Percentiles rank a stretch among this genome's conserved stretches.
phyloP scores from a whole-genome alignment of 2,329 filamentous ascomycete species.

The Phialophora verrucosa region DNA sequence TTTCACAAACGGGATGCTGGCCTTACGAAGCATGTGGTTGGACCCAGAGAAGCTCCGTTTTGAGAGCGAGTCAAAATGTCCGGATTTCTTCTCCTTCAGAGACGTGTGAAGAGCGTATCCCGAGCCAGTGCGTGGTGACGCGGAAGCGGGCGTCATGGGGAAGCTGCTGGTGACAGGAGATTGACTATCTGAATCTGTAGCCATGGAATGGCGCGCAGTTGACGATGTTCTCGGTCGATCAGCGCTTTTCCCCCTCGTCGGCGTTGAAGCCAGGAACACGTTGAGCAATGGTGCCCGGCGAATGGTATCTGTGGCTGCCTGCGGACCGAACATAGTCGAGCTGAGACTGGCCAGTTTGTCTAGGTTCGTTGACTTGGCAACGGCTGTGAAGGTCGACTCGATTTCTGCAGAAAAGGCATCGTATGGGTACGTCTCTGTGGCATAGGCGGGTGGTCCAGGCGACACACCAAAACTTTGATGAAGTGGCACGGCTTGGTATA shows the following conservation, averaged over 20 bases:
- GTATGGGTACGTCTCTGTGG: constrained; percentile 88
- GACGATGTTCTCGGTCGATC: constrained; percentile 74
- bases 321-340: constrained; percentile 82
- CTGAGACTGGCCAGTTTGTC: constrained; percentile 88
- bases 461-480: constrained; percentile 84
- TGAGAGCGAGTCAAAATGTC: constrained; percentile 82
- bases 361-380: constrained; percentile 72
- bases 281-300: constrained; percentile 78
- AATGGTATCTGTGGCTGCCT: constrained; percentile 58
- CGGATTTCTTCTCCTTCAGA: constrained; percentile 90
- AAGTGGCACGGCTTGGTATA: constrained; percentile 90
- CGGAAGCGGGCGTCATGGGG: constrained; percentile 74
- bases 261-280: constrained; percentile 80
- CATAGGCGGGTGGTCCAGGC: constrained; percentile 88
- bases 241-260: constrained; percentile 44
- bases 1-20: constrained; percentile 74
- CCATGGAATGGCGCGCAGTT: constrained; percentile 59
- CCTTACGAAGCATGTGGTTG: constrained; percentile 51
- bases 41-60: constrained; percentile 84
- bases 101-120: constrained; percentile 86
- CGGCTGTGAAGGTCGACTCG: constrained; percentile 75
- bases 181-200: constrained; percentile 58
- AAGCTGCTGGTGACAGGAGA: constrained; percentile 82
- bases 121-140: constrained; percentile 87
- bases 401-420: constrained; percentile 91